phyloP scores from a whole-genome alignment of 768 basidiomycete species.

The Albatrellus ellisii region DNA sequence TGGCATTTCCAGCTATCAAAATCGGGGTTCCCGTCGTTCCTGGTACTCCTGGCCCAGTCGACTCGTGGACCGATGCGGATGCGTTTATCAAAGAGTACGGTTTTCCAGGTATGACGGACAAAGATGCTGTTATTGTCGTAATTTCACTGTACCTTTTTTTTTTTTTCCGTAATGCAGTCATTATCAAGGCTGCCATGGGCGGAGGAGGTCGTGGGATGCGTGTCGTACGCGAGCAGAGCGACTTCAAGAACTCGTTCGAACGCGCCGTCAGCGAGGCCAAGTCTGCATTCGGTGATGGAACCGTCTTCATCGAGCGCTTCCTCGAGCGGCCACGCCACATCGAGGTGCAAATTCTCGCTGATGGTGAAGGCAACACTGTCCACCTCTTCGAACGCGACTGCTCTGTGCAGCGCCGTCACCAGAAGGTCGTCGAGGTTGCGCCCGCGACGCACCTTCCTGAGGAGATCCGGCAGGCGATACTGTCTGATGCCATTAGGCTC shows the following conservation, averaged over 20 bases:
- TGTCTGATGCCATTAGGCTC: slow-evolving; percentile 85
- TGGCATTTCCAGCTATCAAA: slow-evolving; percentile 58
- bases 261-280: slow-evolving; percentile 93
- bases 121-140: slow-evolving; percentile 4
- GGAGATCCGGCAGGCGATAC: slow-evolving; percentile 78
- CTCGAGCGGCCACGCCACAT: slow-evolving; percentile 95
- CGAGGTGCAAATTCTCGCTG: slow-evolving; percentile 92
- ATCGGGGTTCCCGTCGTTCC: slow-evolving; percentile 94
- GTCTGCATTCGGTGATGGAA: slow-evolving; percentile 95
- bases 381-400: slow-evolving; percentile 99
- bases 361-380: slow-evolving; percentile 85
- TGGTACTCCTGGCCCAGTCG: slow-evolving; percentile 94
- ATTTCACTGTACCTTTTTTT: too few relatives aligned
- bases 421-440: slow-evolving; percentile 98
- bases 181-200: slow-evolving; percentile 99
- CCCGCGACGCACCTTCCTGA: slow-evolving; percentile 92
- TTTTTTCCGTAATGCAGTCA: too few relatives aligned
- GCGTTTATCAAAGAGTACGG: slow-evolving; percentile 92
- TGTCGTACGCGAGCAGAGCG: slow-evolving; percentile 87
- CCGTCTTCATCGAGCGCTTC: slow-evolving; percentile 97
- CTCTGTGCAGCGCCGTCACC: slow-evolving; percentile 94
- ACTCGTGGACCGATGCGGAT: slow-evolving; percentile 61
- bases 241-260: slow-evolving; percentile 82
- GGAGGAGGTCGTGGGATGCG: slow-evolving; percentile 99
- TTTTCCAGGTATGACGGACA: slow-evolving; percentile 55